phyloP scores from a whole-genome alignment of 1,139 yeast species.

The Schwanniomyces etchellsii region DNA sequence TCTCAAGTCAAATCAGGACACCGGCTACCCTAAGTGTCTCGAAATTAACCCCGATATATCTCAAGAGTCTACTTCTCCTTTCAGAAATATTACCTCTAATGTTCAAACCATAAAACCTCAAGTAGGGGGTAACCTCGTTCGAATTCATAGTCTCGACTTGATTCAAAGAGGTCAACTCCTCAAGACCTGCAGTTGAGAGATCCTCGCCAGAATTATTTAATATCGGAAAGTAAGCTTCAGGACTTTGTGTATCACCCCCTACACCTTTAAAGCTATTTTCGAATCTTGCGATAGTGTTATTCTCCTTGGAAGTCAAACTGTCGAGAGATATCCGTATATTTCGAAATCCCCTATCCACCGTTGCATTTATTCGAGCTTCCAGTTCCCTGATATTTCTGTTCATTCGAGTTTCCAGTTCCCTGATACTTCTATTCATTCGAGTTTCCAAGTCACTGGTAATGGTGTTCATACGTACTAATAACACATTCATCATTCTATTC shows the following conservation, averaged over 20 bases:
- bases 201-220: not conserved
- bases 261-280: slow-evolving; percentile 1
- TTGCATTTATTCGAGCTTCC: too few species aligned
- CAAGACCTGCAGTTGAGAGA: not conserved
- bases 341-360: too few species aligned
- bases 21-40: too few species aligned
- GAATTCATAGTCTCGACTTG: slow-evolving; percentile 1
- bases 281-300: not conserved
- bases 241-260: not conserved
- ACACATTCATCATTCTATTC: slow-evolving; percentile 1
- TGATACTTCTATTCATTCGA: slow-evolving; percentile 1
- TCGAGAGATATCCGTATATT: too few species aligned
- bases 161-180: not conserved
- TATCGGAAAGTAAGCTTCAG: not conserved
- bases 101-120: slow-evolving; percentile 2
- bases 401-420: not conserved
- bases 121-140: not conserved
- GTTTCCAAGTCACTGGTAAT: not conserved
- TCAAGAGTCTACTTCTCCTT: not conserved
- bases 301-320: too few species aligned
- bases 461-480: not conserved
- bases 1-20: too few species aligned
- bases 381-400: too few species aligned
- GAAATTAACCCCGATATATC: too few species aligned
- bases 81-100: not conserved